Evolutionary conservation across 208 protist genomes (phyloP), one percentile per base, ranked within the genome.

Genomic region (Leishmania tropica): DNA sequence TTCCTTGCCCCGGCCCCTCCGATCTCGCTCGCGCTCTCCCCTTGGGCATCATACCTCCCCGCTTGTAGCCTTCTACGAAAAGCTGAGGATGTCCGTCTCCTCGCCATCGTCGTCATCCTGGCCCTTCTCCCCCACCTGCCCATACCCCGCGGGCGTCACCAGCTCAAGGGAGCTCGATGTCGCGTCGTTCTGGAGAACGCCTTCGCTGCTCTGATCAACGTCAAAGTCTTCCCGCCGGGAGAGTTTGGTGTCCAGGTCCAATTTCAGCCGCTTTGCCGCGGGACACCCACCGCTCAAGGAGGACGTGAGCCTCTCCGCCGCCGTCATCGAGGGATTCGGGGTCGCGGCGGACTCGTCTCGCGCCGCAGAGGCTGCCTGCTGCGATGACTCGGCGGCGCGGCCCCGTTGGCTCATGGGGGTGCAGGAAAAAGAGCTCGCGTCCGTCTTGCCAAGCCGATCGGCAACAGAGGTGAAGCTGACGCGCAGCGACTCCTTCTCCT

Each of bases 401-500:
- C 64, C 65, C 11, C 64, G 71, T 62, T 81, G 70, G 45, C 78
- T 78, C 70, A 70, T 48, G 42, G 70, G 83, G 37, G 83, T 79
- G 51, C 53, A 58, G 21, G 83, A 85, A 67, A 80, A 85, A 40
- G 56, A 65, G 42, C 74, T 79, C 15, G 64, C 80, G 73, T 85
- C 73, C n/a, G 54, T 76, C 54, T 45, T 79, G 54, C 83, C 83
- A 3, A 85, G 56, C 31, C 74, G 73, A 37, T 82, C 73, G 31
- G 78, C 78, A 3, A 73, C 83, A 8, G 17, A 40, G 40, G 42
- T 71, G 64, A 85, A 85, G 35, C 72, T 80, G 13, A 10, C 19
- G 17, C 77, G 83, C 15, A 89, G 83, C 37, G 19, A 56, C 53
- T 86, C 79, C 42, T 73, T 75, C 31, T 89, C 83, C 1, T 17